Evolutionary conservation across 306 rosid species (phyloP).

Genomic region (Fagus sylvatica): DNA sequence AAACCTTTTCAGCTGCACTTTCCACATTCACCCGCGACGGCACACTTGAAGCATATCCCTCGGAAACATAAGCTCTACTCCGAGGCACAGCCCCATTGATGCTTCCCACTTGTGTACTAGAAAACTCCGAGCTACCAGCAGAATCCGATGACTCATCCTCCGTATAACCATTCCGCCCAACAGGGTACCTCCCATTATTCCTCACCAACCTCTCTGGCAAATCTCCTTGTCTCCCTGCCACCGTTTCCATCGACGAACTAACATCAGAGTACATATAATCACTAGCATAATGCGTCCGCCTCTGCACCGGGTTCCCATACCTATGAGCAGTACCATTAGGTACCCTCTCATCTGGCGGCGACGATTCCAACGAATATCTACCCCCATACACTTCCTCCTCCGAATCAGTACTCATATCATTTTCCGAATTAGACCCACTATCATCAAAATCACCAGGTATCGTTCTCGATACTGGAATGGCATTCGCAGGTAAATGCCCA

Average conservation of each 20-base stretch:
- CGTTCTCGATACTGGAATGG: conserved; percentile 49
- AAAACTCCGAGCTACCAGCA: conserved; percentile 85
- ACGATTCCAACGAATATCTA: conserved; percentile 79
- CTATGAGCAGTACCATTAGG: conserved; percentile 42
- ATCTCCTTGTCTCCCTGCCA: conserved; percentile 45
- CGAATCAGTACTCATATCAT: conserved; percentile 57
- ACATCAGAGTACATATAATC: conserved; percentile 79
- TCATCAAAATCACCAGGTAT: conserved; percentile 40
- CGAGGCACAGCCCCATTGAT: conserved; percentile 61
- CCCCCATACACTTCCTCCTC: conserved; percentile 73
- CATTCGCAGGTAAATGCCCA: conserved; percentile 76
- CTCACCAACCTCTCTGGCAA: conserved; percentile 35
- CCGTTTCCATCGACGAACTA: conserved; percentile 88
- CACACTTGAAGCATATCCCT: conserved; percentile 73
- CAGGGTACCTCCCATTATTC: conserved; percentile 41
- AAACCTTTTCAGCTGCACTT: conserved; percentile 60
- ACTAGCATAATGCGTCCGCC: conserved; percentile 47
- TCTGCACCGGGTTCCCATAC: conserved; percentile 42
- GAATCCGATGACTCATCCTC: conserved; percentile 94
- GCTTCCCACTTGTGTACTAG: conserved; percentile 79
- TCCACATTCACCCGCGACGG: conserved; percentile 59
- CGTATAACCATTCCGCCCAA: conserved; percentile 53
- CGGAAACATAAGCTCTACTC: conserved; percentile 59
- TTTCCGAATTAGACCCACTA: conserved; percentile 69
- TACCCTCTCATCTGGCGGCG: conserved; percentile 62